phyloP scores from a whole-genome alignment of 495 filamentous ascomycete species.

The Gamarada debralockiae region DNA sequence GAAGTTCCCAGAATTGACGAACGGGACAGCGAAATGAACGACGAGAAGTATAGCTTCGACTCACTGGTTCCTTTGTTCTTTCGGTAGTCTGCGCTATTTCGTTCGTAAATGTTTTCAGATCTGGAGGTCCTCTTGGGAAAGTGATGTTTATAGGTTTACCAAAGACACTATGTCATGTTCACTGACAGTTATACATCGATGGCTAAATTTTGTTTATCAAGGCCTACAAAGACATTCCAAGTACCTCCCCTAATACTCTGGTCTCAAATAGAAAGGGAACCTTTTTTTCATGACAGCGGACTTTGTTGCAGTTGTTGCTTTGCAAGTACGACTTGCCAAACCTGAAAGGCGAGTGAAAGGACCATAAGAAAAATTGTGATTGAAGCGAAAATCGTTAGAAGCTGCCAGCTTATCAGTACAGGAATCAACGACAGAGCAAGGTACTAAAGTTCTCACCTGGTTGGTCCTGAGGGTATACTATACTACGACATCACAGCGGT shows the following conservation, averaged over 20 bases:
- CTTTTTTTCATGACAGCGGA: not conserved
- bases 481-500: not conserved
- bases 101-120: too few species aligned
- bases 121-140: too few species aligned
- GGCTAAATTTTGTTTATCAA: too few species aligned
- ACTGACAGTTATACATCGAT: too few species aligned
- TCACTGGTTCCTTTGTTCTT: slow-evolving; percentile 1
- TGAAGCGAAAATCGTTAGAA: not conserved
- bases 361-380: slow-evolving; percentile 1
- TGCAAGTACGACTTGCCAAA: not conserved
- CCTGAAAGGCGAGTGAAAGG: not conserved
- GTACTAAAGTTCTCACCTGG: not conserved
- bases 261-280: too few species aligned
- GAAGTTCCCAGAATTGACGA: not conserved
- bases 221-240: too few species aligned
- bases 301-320: slow-evolving; percentile 1
- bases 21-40: not conserved
- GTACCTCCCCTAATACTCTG: too few species aligned
- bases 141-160: too few species aligned
- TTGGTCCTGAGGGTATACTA: slow-evolving; percentile 1
- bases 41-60: slow-evolving; percentile 1
- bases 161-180: too few species aligned
- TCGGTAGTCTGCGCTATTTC: too few species aligned
- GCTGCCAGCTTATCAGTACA: not conserved
- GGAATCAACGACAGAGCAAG: not conserved